These are phyloP conservation scores for Juglanconis sp. DNA, from an alignment of 2,329 filamentous ascomycete species.

Conservation along the genomic window DNA sequence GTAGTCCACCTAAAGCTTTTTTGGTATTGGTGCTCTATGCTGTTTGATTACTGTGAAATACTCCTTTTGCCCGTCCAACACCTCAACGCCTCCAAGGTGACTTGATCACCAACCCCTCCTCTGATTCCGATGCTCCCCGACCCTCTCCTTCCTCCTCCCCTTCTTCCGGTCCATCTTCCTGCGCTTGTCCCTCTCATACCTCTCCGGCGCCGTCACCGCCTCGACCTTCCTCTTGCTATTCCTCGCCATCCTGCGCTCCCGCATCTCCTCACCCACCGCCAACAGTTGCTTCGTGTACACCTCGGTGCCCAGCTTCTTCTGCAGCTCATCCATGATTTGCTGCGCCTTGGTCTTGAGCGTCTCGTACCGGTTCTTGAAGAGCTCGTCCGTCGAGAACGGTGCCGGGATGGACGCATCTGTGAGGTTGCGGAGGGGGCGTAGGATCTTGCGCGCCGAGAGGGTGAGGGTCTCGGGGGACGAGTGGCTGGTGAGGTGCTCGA, in stretches of 20 bases:
- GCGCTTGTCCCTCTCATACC: slow-evolving; percentile 72
- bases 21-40: background rate
- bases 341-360: slow-evolving; percentile 68
- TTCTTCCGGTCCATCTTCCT: slow-evolving; percentile 83
- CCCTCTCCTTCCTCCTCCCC: slow-evolving; percentile 75
- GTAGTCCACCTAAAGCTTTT: background rate
- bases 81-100: background rate
- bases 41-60: background rate
- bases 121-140: slow-evolving; percentile 66
- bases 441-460: slow-evolving; percentile 59
- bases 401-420: slow-evolving; percentile 74
- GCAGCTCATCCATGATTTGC: slow-evolving; percentile 76
- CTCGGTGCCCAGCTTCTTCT: slow-evolving; percentile 78
- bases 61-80: background rate
- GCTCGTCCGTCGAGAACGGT: slow-evolving; percentile 68
- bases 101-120: slow-evolving; percentile 64
- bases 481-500: slow-evolving; percentile 66
- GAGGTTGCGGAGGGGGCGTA: slow-evolving; percentile 70
- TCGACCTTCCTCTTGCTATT: slow-evolving; percentile 86
- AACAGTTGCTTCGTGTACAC: slow-evolving; percentile 74
- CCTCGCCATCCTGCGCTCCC: slow-evolving; percentile 67
- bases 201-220: slow-evolving; percentile 78
- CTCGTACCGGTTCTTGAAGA: slow-evolving; percentile 68
- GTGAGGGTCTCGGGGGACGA: slow-evolving; percentile 55
- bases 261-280: slow-evolving; percentile 70